phyloP scores from a whole-genome alignment of 2,329 filamentous ascomycete species.

The Colletotrichum plurivorum region DNA sequence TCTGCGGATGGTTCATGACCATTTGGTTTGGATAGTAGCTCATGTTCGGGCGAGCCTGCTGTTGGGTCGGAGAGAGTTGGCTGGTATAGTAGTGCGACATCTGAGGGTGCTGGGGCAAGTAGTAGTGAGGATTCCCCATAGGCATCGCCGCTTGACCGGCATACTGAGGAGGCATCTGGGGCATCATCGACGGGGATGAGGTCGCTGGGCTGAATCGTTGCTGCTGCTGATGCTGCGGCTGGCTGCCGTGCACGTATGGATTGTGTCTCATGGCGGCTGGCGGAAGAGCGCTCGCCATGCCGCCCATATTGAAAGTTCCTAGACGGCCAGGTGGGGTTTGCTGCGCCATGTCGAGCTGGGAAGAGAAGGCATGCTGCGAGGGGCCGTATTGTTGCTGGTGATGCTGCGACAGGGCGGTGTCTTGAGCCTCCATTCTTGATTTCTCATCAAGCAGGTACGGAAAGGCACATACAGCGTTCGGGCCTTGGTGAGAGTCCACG shows the following conservation, averaged over 20 bases:
- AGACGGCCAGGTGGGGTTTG: slow-evolving; percentile 46
- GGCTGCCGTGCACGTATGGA: slow-evolving; percentile 53
- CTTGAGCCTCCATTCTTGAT: slow-evolving; percentile 31
- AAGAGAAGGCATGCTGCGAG: slow-evolving; percentile 56
- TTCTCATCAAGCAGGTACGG: slow-evolving; percentile 24
- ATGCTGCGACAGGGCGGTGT: slow-evolving; percentile 42
- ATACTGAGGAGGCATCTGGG: slow-evolving; percentile 57
- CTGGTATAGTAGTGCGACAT: slow-evolving; percentile 60
- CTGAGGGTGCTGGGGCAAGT: slow-evolving; percentile 59
- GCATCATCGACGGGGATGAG: slow-evolving; percentile 53
- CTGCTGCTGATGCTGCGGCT: slow-evolving; percentile 50
- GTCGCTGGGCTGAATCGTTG: slow-evolving; percentile 49
- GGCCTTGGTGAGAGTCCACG: slow-evolving; percentile 40
- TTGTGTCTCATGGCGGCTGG: slow-evolving; percentile 55
- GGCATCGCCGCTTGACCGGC: slow-evolving; percentile 54
- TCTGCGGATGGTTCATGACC: slow-evolving; percentile 58
- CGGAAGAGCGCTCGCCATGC: slow-evolving; percentile 61
- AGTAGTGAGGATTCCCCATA: slow-evolving; percentile 61
- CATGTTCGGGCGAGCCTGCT: slow-evolving; percentile 52
- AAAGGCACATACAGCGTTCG: slow-evolving; percentile 28
- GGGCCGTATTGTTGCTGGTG: slow-evolving; percentile 47
- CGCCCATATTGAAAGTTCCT: slow-evolving; percentile 62
- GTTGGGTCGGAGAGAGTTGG: slow-evolving; percentile 56
- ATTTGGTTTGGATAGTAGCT: slow-evolving; percentile 61
- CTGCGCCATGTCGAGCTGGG: slow-evolving; percentile 58